Percentiles rank a stretch among this genome's conserved stretches.
phyloP scores from a whole-genome alignment of 2,329 filamentous ascomycete genomes.

The Capronia americana region DNA sequence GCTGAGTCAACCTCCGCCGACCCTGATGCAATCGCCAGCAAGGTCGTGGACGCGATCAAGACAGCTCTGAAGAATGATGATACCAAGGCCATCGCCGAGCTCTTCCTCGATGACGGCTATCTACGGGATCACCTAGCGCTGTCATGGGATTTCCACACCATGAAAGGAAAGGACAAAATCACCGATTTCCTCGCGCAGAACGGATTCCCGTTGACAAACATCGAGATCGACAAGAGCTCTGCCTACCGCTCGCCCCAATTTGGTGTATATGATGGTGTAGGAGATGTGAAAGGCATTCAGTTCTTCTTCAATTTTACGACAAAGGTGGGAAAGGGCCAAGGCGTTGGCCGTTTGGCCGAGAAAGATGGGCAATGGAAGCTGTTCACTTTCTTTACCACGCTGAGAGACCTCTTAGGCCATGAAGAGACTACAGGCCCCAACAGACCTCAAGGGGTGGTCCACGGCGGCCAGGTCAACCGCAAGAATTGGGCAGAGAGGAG shows the following conservation, averaged over 20 bases:
- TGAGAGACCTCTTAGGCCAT: conserved; percentile 61
- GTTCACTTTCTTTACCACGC: conserved; percentile 67
- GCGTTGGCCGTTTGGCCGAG: conserved; percentile 61
- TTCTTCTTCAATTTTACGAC: conserved; percentile 64
- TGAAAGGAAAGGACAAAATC: conserved; percentile 56
- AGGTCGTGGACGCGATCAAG: conserved; percentile 51
- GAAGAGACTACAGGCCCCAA: conserved; percentile 58
- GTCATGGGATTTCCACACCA: conserved; percentile 63
- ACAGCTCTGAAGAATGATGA: conserved; percentile 46
- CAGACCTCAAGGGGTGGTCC: conserved; percentile 63
- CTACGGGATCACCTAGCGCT: conserved; percentile 66
- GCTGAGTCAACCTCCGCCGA: conserved; percentile 45
- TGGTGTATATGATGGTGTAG: conserved; percentile 57
- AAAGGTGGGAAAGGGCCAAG: conserved; percentile 61
- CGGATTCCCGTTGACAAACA: conserved; percentile 51
- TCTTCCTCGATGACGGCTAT: conserved; percentile 60
- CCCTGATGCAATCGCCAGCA: conserved; percentile 47
- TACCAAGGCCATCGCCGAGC: conserved; percentile 44
- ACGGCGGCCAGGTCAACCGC: conserved; percentile 58
- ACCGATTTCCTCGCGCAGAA: conserved; percentile 43
- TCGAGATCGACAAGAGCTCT: conserved; percentile 57
- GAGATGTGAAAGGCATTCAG: conserved; percentile 60
- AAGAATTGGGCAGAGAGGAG: conserved; percentile 68
- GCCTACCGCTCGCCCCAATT: conserved; percentile 54
- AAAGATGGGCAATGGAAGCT: conserved; percentile 62